phyloP scores from a whole-genome alignment of 2,329 filamentous ascomycete genomes.

The Pezicula radicicola region DNA sequence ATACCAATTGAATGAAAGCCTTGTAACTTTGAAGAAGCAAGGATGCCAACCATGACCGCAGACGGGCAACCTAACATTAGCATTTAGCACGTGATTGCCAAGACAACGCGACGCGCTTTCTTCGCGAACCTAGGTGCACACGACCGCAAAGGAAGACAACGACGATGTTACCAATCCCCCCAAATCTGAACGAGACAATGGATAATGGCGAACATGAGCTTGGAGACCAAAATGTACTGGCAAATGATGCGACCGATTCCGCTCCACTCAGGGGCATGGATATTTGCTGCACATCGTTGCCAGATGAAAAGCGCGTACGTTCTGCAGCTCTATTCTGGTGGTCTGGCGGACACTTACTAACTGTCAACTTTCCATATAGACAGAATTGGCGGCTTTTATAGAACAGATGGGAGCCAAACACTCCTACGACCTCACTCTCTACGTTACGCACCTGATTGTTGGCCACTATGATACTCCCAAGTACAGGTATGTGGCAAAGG shows the following conservation, averaged over 20 bases:
- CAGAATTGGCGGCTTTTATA: conserved; percentile 60
- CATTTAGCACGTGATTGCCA: no score
- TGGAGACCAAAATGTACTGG: background rate
- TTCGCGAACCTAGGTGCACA: no score
- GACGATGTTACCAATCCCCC: no score
- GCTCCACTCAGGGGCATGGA: conserved; percentile 68
- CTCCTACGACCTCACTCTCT: conserved; percentile 89
- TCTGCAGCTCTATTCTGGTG: conserved; percentile 1
- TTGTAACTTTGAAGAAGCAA: no score
- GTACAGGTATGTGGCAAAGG: conserved; percentile 91
- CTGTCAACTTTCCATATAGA: conserved; percentile 26
- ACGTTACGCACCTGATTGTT: conserved; percentile 92
- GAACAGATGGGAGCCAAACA: conserved; percentile 81
- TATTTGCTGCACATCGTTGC: conserved; percentile 84
- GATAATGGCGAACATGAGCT: background rate
- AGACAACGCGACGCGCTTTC: no score
- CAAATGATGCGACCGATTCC: background rate
- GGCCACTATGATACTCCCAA: conserved; percentile 88
- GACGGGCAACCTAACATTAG: no score
- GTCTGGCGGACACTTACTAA: conserved; percentile 1
- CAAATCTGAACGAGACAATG: no score
- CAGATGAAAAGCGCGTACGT: conserved; percentile 73
- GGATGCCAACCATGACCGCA: no score
- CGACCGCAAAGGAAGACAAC: no score
- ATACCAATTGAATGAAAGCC: no score